Conservation (phyloP, 108 stramenopile genomes). For the Skeletonema potamos region DNA sequence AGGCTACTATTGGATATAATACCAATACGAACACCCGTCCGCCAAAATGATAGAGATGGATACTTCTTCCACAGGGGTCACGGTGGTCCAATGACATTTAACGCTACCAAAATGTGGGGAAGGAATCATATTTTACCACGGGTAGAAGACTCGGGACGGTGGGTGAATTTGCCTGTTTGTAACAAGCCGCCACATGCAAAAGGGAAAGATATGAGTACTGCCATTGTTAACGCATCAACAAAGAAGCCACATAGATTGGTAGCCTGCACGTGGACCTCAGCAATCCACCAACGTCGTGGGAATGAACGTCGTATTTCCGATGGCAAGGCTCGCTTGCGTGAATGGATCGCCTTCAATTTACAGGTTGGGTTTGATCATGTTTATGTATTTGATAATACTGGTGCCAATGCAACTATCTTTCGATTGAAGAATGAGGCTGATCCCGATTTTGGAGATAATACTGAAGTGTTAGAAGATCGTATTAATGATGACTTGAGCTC, state of each 20-base stretch:
- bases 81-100: conserved; percentile 50
- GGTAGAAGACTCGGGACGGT: conserved; percentile 38
- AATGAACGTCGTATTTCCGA: conserved; percentile 45
- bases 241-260: conserved; percentile 54
- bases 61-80: conserved; percentile 52
- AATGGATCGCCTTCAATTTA: conserved; percentile 47
- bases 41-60: conserved; percentile 50
- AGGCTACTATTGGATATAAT: conserved; percentile 61
- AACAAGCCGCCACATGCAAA: not conserved
- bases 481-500: conserved; percentile 40
- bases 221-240: not conserved
- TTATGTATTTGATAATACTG: conserved; percentile 47
- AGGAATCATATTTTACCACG: conserved; percentile 31
- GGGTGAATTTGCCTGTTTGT: conserved; percentile 56
- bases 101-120: conserved; percentile 67
- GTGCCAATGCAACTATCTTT: conserved; percentile 51
- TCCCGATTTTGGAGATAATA: conserved; percentile 20
- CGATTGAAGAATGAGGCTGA: conserved; percentile 45
- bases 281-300: conserved; percentile 63
- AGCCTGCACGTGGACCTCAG: conserved; percentile 74
- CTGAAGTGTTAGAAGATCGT: not conserved
- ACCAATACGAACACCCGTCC: conserved; percentile 65
- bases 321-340: conserved; percentile 40
- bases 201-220: not conserved
- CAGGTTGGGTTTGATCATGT: conserved; percentile 47